Conservation (phyloP, 352 stramenopile genomes). For the Globisporangium viniferum region DNA sequence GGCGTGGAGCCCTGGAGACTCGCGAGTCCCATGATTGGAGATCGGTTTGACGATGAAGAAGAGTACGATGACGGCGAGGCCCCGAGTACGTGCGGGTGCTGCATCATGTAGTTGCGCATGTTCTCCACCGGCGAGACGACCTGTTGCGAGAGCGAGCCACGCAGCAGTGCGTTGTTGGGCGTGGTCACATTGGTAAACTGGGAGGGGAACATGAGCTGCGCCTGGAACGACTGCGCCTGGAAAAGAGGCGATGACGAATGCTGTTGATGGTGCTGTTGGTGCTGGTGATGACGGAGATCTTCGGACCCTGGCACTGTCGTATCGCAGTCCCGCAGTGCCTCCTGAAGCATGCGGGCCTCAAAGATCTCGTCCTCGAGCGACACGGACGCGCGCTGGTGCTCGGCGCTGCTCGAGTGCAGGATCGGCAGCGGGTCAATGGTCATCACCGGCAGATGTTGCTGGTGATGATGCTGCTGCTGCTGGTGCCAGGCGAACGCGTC, state of each 20-base stretch:
- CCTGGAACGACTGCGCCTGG: slow-evolving; percentile 5
- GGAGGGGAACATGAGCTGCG: slow-evolving; percentile 21
- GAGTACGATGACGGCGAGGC: slow-evolving; percentile 20
- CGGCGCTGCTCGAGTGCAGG: background rate
- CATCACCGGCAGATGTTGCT: background rate
- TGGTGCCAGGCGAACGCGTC: slow-evolving; percentile 5
- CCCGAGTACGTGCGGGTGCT: background rate
- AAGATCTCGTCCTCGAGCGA: slow-evolving; percentile 29
- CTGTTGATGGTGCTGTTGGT: slow-evolving; percentile 11
- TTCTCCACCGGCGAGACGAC: slow-evolving; percentile 17
- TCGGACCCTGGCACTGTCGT: background rate
- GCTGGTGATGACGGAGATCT: slow-evolving; percentile 14
- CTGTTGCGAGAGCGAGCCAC: slow-evolving; percentile 6
- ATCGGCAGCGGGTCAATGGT: slow-evolving; percentile 13
- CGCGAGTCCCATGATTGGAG: slow-evolving; percentile 1
- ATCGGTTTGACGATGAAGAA: slow-evolving; percentile 10
- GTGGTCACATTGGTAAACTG: slow-evolving; percentile 22
- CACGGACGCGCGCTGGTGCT: background rate
- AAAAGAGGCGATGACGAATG: slow-evolving; percentile 7
- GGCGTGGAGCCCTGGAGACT: slow-evolving; percentile 12
- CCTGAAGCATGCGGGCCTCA: slow-evolving; percentile 33
- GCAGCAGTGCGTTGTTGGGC: background rate
- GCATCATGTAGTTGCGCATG: slow-evolving; percentile 9
- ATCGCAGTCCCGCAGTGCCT: slow-evolving; percentile 23
- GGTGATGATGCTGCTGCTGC: background rate